Conservation (phyloP, 2,329 filamentous ascomycete genomes). For the Arachnomyces sp. region DNA sequence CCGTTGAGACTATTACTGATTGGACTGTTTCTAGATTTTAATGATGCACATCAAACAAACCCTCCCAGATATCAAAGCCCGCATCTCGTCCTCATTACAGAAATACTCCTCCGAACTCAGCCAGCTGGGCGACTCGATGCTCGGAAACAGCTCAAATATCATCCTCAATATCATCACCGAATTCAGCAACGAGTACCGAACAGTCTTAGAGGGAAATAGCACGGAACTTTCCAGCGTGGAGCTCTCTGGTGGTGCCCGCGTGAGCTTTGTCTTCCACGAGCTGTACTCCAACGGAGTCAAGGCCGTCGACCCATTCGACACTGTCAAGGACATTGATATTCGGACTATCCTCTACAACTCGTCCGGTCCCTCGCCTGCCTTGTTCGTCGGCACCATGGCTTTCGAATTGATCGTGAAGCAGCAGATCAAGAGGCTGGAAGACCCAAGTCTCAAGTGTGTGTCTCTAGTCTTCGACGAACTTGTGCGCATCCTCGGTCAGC, state of each 20-base stretch:
- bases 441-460: slow-evolving; percentile 94
- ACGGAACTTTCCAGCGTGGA: slow-evolving; percentile 90
- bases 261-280: slow-evolving; percentile 98
- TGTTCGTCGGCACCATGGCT: slow-evolving; percentile 96
- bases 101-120: slow-evolving; percentile 81
- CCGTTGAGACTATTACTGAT: slow-evolving; percentile 2
- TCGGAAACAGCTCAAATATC: slow-evolving; percentile 93
- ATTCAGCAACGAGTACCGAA: slow-evolving; percentile 95
- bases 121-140: slow-evolving; percentile 81
- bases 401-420: slow-evolving; percentile 98
- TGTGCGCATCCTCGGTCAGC: slow-evolving; percentile 85
- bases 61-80: slow-evolving; percentile 93
- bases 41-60: slow-evolving; percentile 99
- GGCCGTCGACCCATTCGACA: slow-evolving; percentile 93
- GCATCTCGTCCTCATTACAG: slow-evolving; percentile 85
- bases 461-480: slow-evolving; percentile 95
- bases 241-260: slow-evolving; percentile 91
- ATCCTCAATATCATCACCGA: slow-evolving; percentile 98
- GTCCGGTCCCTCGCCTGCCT: slow-evolving; percentile 90
- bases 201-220: slow-evolving; percentile 92
- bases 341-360: slow-evolving; percentile 97
- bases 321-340: slow-evolving; percentile 96
- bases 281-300: slow-evolving; percentile 96
- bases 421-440: slow-evolving; percentile 92
- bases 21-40: slow-evolving; percentile 53